Conservation (phyloP, 2,329 filamentous ascomycete species). For the Coleophoma cylindrospora region DNA sequence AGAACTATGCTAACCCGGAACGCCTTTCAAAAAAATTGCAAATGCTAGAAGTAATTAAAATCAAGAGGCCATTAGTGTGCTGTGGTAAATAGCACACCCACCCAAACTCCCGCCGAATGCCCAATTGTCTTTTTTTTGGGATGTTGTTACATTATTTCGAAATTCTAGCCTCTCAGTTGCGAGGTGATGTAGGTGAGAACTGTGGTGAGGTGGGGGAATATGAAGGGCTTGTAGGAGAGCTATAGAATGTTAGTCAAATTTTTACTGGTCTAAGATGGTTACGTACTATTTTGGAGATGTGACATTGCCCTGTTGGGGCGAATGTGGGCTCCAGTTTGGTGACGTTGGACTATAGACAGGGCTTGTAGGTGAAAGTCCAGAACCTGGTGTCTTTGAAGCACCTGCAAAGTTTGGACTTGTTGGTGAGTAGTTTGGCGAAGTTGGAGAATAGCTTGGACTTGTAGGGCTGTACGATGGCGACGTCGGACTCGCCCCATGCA, state of each 20-base stretch:
- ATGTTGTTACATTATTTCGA: conserved; percentile 22
- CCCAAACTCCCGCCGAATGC: conserved; percentile 1
- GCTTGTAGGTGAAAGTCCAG: conserved; percentile 23
- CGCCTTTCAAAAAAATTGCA: not conserved
- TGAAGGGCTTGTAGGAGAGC: conserved; percentile 22
- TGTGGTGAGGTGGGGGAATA: conserved; percentile 7
- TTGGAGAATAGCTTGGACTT: conserved; percentile 31
- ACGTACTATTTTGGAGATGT: conserved; percentile 34
- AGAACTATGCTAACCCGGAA: not conserved
- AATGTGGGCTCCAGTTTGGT: conserved; percentile 25
- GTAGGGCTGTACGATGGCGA: conserved; percentile 38
- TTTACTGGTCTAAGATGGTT: conserved; percentile 11
- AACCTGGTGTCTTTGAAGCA: conserved; percentile 18
- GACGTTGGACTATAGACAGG: conserved; percentile 25
- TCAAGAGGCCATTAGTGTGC: not conserved
- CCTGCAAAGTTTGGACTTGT: conserved; percentile 18
- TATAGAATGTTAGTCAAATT: not conserved
- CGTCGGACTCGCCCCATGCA: conserved; percentile 16
- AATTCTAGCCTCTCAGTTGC: conserved; percentile 10
- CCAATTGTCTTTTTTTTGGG: conserved; percentile 11
- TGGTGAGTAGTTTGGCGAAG: conserved; percentile 23
- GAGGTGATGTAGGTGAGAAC: conserved; percentile 16
- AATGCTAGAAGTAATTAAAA: not conserved
- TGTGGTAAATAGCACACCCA: not conserved
- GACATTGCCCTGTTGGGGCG: conserved; percentile 16